phyloP scores from a whole-genome alignment of 2,329 filamentous ascomycete genomes.

The Fusarium nematophilum region DNA sequence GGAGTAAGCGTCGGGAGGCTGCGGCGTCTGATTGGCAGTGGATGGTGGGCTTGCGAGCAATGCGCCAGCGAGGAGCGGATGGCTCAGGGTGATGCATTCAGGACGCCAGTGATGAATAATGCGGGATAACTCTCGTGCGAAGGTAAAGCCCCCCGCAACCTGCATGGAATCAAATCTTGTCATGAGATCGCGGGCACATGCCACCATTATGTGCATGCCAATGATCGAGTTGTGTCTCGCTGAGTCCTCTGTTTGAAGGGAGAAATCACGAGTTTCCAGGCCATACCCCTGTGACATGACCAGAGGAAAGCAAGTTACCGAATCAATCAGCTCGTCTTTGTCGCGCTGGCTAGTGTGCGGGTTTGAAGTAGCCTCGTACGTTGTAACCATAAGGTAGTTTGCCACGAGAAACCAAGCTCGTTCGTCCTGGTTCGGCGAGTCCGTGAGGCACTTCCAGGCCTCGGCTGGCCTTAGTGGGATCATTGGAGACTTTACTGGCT shows the following conservation, averaged over 20 bases:
- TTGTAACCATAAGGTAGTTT: constrained; percentile 3
- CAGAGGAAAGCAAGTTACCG: neutral
- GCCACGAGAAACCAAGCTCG: constrained; percentile 8
- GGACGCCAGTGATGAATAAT: constrained; percentile 6
- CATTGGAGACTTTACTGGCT: constrained; percentile 3
- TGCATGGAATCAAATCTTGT: neutral
- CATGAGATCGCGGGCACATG: neutral
- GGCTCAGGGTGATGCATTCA: constrained; percentile 1
- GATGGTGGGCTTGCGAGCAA: no score
- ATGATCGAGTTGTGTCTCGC: constrained; percentile 6
- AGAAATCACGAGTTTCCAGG: neutral
- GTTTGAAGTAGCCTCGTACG: neutral
- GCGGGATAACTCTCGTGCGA: neutral
- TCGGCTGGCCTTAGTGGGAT: neutral
- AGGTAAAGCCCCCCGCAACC: neutral
- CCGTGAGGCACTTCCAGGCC: constrained; percentile 3
- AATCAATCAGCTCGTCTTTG: neutral
- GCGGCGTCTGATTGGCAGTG: no score
- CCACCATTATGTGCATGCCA: constrained; percentile 9
- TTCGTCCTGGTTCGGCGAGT: constrained; percentile 10
- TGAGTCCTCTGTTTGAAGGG: neutral
- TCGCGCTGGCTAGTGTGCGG: neutral
- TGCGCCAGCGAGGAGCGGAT: constrained; percentile 1
- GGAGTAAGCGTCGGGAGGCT: neutral
- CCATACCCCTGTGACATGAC: neutral